These are phyloP conservation scores for Colletotrichum melonis DNA, from an alignment of 2,329 filamentous ascomycete species.

Conservation along the genomic window DNA sequence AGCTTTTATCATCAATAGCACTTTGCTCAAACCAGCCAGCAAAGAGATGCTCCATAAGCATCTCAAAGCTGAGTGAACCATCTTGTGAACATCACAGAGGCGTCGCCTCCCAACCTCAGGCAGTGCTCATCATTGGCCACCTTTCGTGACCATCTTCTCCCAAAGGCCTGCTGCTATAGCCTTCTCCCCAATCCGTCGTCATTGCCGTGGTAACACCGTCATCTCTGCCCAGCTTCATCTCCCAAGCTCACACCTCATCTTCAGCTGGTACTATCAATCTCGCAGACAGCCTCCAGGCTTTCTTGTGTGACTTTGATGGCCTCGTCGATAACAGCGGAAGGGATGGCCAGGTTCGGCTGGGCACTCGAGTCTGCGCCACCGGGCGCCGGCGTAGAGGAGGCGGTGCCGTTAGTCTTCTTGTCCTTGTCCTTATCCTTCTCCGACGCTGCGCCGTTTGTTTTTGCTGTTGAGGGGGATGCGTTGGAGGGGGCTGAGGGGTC, in stretches of 20 bases:
- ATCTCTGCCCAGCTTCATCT: neutral
- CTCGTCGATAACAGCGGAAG: conserved; percentile 70
- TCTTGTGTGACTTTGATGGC: conserved; percentile 70
- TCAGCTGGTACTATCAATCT: conserved; percentile 44
- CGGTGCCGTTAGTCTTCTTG: conserved; percentile 29
- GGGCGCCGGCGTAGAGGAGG: conserved; percentile 19
- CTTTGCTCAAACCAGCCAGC: neutral
- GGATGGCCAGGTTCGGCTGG: conserved; percentile 62
- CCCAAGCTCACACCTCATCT: neutral
- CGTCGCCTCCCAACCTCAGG: neutral
- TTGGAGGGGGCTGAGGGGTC: conserved; percentile 44
- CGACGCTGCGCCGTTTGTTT: conserved; percentile 41
- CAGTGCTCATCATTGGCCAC: neutral
- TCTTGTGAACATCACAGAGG: neutral
- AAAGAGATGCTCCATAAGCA: neutral
- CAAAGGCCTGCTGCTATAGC: neutral
- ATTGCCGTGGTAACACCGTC: neutral
- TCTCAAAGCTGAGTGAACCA: neutral
- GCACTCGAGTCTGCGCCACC: conserved; percentile 36
- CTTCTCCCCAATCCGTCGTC: neutral
- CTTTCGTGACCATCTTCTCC: neutral
- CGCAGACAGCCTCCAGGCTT: conserved; percentile 63
- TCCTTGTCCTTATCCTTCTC: conserved; percentile 18
- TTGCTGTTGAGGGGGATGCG: conserved; percentile 38
- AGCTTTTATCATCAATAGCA: neutral